Conservation (phyloP, 805 yeast genomes). For the Candida broadrunensis region DNA sequence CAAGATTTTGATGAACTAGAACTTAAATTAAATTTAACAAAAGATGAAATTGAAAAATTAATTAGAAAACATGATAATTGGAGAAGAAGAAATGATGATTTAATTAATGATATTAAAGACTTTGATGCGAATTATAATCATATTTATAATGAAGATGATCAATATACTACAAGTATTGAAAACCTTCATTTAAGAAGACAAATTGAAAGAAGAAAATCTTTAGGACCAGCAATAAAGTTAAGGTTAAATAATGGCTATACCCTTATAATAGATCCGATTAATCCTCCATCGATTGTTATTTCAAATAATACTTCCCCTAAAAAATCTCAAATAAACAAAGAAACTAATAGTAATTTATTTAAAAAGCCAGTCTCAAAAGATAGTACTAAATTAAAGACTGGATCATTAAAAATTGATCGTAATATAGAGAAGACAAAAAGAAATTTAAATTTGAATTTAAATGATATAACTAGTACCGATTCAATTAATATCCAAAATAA, state of each 20-base stretch:
- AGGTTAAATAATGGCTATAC: constrained; percentile 34
- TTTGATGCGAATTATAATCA: constrained; percentile 8
- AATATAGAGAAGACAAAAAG: too few species aligned
- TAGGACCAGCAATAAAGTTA: constrained; percentile 37
- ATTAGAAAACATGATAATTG: constrained; percentile 35
- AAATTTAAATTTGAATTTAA: neutral
- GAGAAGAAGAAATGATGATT: constrained; percentile 29
- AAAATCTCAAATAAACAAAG: too few species aligned
- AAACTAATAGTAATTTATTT: too few species aligned
- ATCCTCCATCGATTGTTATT: constrained; percentile 16
- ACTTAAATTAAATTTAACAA: constrained; percentile 50
- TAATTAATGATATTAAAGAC: constrained; percentile 21
- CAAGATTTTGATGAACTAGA: constrained; percentile 49
- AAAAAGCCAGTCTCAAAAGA: too few species aligned
- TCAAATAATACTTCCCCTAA: too few species aligned
- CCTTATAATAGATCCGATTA: constrained; percentile 39
- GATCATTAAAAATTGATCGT: too few species aligned
- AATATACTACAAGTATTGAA: constrained; percentile 14
- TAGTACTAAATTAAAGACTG: too few species aligned
- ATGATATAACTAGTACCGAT: neutral
- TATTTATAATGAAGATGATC: constrained; percentile 24
- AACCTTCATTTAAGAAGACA: constrained; percentile 20
- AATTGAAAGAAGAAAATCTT: constrained; percentile 17
- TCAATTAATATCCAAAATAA: constrained; percentile 4
- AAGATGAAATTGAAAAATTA: constrained; percentile 42